Percentiles rank a stretch among this genome's conserved stretches.
phyloP scores from a whole-genome alignment of 164 flowering plant genomes.

The Vitis cinerea region DNA sequence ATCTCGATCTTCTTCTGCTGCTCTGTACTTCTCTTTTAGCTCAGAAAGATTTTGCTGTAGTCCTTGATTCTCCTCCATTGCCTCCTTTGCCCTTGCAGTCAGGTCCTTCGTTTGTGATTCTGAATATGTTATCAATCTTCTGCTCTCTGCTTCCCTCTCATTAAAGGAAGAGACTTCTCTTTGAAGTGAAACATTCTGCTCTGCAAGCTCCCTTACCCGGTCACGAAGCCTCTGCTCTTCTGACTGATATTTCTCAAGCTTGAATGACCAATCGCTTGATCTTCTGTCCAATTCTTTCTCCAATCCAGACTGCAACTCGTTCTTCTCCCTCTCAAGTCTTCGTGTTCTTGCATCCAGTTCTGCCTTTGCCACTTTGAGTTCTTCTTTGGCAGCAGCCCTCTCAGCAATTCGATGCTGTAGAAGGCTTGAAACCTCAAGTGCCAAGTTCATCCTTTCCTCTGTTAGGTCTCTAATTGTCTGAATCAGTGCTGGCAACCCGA shows the following conservation, averaged over 20 bases:
- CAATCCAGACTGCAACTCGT: conserved; percentile 62
- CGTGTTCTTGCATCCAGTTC: conserved; percentile 48
- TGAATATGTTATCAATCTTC: conserved; percentile 29
- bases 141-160: conserved; percentile 59
- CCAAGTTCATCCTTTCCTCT: conserved; percentile 62
- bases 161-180: conserved; percentile 69
- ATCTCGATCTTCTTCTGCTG: conserved; percentile 47
- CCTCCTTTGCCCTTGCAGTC: conserved; percentile 38
- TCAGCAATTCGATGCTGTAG: conserved; percentile 58
- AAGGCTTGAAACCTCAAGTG: conserved; percentile 60
- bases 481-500: conserved; percentile 43
- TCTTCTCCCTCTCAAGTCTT: conserved; percentile 76
- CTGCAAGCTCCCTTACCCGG: conserved; percentile 90
- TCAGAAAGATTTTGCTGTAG: conserved; percentile 44
- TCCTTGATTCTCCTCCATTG: conserved; percentile 40
- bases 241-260: conserved; percentile 70
- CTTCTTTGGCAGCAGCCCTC: conserved; percentile 51
- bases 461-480: conserved; percentile 47
- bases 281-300: conserved; percentile 91
- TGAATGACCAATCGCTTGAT: conserved; percentile 79
- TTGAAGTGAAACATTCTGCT: conserved; percentile 90
- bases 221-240: conserved; percentile 94
- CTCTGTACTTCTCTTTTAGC: conserved; percentile 42
- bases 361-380: conserved; percentile 39
- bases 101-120: conserved; percentile 58